phyloP scores from a whole-genome alignment of 768 basidiomycete genomes.

The Lactarius akahatsu region DNA sequence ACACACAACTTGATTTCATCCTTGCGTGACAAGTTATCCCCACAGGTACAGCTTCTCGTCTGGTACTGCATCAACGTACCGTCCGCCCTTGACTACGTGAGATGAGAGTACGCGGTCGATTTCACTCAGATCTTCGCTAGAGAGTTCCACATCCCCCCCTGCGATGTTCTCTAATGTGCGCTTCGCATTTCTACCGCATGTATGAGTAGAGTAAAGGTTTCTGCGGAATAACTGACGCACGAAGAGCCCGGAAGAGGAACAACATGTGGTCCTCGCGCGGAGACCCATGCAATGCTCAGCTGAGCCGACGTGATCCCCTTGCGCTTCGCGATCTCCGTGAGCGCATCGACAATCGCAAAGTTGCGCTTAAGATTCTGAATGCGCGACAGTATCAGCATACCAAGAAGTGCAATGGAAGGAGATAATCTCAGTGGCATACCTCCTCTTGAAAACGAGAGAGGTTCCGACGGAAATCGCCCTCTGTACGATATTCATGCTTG shows the following conservation, averaged over 20 bases:
- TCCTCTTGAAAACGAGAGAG: conserved; percentile 43
- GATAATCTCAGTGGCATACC: conserved; percentile 21
- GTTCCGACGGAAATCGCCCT: conserved; percentile 39
- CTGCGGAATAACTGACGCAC: conserved; percentile 30
- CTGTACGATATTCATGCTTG: conserved; percentile 29
- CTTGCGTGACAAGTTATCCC: conserved; percentile 31
- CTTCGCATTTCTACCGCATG: conserved; percentile 36
- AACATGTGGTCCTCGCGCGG: conserved; percentile 38
- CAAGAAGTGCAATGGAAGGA: conserved; percentile 26
- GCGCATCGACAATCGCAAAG: conserved; percentile 42
- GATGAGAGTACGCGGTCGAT: conserved; percentile 41
- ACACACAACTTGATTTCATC: not conserved
- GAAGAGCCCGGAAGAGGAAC: conserved; percentile 51
- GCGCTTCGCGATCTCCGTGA: conserved; percentile 42
- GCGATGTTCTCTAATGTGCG: conserved; percentile 46
- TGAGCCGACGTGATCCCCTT: conserved; percentile 44
- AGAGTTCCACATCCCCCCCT: conserved; percentile 40
- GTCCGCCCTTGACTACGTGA: conserved; percentile 40
- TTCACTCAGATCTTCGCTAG: conserved; percentile 38
- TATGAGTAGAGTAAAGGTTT: not conserved
- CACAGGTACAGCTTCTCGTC: conserved; percentile 35
- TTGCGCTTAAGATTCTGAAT: conserved; percentile 43
- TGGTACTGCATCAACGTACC: conserved; percentile 37
- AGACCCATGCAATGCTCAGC: conserved; percentile 43
- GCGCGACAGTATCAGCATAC: conserved; percentile 18